phyloP scores from a whole-genome alignment of 176 grass and related monocot genomes.

The Phoenix dactylifera region DNA sequence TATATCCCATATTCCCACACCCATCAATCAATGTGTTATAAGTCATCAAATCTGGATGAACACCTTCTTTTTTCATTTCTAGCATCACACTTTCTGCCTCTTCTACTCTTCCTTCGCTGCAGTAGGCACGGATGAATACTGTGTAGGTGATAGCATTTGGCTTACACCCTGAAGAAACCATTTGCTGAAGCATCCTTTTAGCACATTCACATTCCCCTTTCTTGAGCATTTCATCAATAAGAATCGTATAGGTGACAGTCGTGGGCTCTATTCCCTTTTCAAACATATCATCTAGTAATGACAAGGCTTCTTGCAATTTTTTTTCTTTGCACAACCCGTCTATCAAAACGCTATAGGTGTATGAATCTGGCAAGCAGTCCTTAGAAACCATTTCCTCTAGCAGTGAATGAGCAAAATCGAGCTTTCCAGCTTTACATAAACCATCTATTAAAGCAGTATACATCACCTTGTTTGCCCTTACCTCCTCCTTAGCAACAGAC shows the following conservation, averaged over 20 bases:
- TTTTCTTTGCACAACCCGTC: constrained; percentile 39
- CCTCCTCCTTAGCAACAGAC: constrained; percentile 17
- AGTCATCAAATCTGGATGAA: constrained; percentile 29
- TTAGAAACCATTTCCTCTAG: constrained; percentile 47
- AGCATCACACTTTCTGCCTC: constrained; percentile 36
- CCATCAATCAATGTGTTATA: constrained; percentile 55
- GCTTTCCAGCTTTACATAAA: constrained; percentile 40
- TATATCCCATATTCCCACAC: constrained; percentile 29
- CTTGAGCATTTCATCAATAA: constrained; percentile 51
- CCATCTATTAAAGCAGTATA: constrained; percentile 47
- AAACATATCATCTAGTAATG: constrained; percentile 42
- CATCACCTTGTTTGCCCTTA: constrained; percentile 43
- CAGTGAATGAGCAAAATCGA: constrained; percentile 30
- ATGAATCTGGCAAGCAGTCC: constrained; percentile 39
- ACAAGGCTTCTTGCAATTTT: constrained; percentile 31
- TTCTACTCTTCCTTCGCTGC: constrained; percentile 38
- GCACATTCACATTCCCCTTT: constrained; percentile 34
- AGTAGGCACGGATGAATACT: constrained; percentile 39
- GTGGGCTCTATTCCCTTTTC: constrained; percentile 38
- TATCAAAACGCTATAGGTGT: constrained; percentile 54
- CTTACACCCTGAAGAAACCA: constrained; percentile 40
- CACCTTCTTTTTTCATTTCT: constrained; percentile 32
- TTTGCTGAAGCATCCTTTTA: constrained; percentile 33
- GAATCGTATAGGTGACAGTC: constrained; percentile 40
- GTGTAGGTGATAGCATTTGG: constrained; percentile 53